Evolutionary conservation across 345 rosid species (phyloP).

Genomic region (Cardamine chenopodiifolia): DNA sequence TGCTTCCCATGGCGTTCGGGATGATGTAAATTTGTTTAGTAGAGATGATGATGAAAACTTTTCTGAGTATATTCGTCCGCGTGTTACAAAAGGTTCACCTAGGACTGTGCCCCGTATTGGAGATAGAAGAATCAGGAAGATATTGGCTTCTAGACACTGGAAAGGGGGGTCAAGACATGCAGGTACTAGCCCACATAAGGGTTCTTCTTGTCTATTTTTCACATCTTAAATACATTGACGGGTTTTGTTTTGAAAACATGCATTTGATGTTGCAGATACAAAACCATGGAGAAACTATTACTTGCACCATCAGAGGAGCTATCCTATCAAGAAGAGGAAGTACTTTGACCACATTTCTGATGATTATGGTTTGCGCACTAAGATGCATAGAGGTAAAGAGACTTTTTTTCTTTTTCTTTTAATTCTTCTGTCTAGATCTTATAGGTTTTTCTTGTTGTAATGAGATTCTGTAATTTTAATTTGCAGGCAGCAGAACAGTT

Average conservation of each 20-base stretch:
- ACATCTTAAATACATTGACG: neutral
- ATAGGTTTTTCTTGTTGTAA: slow-evolving; percentile 14
- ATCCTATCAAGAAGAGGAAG: slow-evolving; percentile 83
- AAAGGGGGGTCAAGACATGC: slow-evolving; percentile 62
- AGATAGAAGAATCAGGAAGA: slow-evolving; percentile 90
- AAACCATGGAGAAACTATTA: slow-evolving; percentile 59
- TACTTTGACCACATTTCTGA: slow-evolving; percentile 54
- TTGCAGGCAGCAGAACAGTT: slow-evolving; percentile 52
- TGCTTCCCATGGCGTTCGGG: slow-evolving; percentile 52
- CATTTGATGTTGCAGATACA: slow-evolving; percentile 47
- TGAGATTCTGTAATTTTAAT: slow-evolving; percentile 22
- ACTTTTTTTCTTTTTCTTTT: slow-evolving; percentile 21
- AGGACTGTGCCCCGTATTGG: slow-evolving; percentile 75
- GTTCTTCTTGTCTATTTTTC: neutral
- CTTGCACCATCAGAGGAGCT: slow-evolving; percentile 68
- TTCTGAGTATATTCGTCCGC: slow-evolving; percentile 74
- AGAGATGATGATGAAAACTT: slow-evolving; percentile 98
- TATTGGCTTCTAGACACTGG: slow-evolving; percentile 89
- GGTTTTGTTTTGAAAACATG: slow-evolving; percentile 19
- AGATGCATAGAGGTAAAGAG: slow-evolving; percentile 52
- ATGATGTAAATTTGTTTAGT: slow-evolving; percentile 75
- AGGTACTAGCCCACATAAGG: slow-evolving; percentile 44
- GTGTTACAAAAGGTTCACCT: slow-evolving; percentile 52
- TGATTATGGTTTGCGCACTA: slow-evolving; percentile 47
- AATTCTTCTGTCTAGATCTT: neutral